These are phyloP conservation scores for Tuber magnatum DNA, from an alignment of 495 filamentous ascomycete species.

Conservation along the genomic window DNA sequence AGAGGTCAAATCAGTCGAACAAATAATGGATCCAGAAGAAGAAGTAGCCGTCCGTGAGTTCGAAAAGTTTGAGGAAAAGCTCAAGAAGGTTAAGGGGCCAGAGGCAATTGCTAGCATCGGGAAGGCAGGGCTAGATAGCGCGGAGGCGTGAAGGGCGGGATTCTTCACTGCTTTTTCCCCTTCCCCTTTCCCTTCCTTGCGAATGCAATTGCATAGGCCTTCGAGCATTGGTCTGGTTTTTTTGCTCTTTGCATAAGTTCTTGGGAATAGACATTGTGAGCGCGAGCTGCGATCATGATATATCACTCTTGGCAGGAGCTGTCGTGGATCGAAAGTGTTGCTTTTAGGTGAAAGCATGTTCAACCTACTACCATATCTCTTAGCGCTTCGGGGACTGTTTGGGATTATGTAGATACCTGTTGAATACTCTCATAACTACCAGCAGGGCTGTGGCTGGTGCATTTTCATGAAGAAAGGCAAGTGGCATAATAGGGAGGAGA, in stretches of 20 bases:
- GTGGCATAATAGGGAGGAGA: too few species aligned
- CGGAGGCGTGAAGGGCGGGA: background rate
- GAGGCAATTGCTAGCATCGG: background rate
- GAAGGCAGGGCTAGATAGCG: background rate
- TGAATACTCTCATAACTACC: background rate
- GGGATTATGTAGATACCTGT: background rate
- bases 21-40: constrained; percentile 87
- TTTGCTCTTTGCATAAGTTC: background rate
- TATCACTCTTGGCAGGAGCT: background rate
- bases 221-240: background rate
- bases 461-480: background rate
- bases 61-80: constrained; percentile 91
- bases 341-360: background rate
- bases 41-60: constrained; percentile 85
- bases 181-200: background rate
- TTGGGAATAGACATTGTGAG: background rate
- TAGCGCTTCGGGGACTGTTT: background rate
- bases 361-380: background rate
- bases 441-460: background rate
- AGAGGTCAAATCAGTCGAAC: constrained; percentile 86
- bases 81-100: constrained; percentile 63
- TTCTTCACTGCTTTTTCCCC: background rate
- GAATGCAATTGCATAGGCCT: background rate
- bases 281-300: background rate
- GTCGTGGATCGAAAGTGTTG: background rate